Evolutionary conservation across 495 filamentous ascomycete genomes (phyloP).

Genomic region (Neurospora hispaniola): DNA sequence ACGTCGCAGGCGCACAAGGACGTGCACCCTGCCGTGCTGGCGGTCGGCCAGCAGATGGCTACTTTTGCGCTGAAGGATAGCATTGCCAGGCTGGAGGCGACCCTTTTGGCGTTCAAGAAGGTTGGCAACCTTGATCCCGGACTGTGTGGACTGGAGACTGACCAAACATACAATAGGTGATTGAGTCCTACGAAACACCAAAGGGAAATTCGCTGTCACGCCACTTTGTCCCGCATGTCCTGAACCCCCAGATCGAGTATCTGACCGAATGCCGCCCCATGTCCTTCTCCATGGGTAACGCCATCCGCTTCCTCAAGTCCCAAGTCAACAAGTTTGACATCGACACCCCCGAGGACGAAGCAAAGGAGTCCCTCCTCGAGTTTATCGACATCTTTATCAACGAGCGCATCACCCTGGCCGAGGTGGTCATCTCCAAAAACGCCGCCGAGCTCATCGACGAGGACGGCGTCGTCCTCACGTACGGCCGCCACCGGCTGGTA

Average conservation of each 20-base stretch:
- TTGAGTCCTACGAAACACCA: constrained; percentile 85
- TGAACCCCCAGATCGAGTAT: constrained; percentile 91
- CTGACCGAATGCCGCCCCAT: constrained; percentile 86
- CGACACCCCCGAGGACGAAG: constrained; percentile 61
- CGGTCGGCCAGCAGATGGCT: constrained; percentile 81
- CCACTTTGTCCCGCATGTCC: constrained; percentile 80
- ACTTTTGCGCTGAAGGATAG: constrained; percentile 84
- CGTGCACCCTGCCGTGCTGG: constrained; percentile 78
- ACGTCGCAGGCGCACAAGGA: constrained; percentile 73
- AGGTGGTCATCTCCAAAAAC: constrained; percentile 68
- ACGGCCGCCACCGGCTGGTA: constrained; percentile 78
- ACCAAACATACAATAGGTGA: constrained; percentile 47
- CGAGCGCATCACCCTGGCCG: constrained; percentile 78
- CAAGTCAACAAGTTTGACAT: constrained; percentile 80
- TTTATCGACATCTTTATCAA: constrained; percentile 85
- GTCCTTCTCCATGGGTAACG: constrained; percentile 89
- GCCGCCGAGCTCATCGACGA: constrained; percentile 59
- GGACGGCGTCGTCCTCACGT: constrained; percentile 78
- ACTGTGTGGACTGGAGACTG: not conserved
- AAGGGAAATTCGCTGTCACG: constrained; percentile 70
- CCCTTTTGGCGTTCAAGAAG: constrained; percentile 77
- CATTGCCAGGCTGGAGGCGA: constrained; percentile 78
- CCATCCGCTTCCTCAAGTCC: constrained; percentile 86
- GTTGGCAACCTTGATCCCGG: constrained; percentile 34
- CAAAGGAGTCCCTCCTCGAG: constrained; percentile 64